A percentile compares a stretch with the other conserved stretches of the same genome.
Conservation (phyloP, 345 rosid genomes). For the Dipteronia dyeriana region DNA sequence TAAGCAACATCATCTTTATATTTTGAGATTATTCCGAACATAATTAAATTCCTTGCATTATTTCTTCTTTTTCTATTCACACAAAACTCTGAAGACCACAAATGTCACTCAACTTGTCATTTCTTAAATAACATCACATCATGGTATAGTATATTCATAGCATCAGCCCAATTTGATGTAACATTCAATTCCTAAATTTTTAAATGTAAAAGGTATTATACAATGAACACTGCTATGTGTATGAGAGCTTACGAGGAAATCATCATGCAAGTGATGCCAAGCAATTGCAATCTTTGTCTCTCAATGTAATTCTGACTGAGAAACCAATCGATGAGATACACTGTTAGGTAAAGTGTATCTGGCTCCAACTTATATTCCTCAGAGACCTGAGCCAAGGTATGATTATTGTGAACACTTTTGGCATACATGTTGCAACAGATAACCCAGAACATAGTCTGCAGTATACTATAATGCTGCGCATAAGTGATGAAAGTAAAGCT, state of each 20-base stretch:
- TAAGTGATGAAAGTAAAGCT: neutral
- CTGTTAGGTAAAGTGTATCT: constrained; percentile 87
- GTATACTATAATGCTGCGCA: neutral
- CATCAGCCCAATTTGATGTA: neutral
- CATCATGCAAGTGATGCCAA: constrained; percentile 96
- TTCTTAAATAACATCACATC: too few species aligned
- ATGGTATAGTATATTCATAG: neutral
- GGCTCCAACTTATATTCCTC: constrained; percentile 87
- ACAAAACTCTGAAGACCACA: too few species aligned
- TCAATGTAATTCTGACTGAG: constrained; percentile 69
- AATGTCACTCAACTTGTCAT: too few species aligned
- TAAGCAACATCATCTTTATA: neutral
- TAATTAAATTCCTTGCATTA: neutral
- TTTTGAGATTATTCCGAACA: neutral
- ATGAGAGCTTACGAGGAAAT: constrained; percentile 78
- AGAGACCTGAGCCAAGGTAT: constrained; percentile 64
- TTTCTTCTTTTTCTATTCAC: neutral
- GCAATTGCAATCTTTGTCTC: constrained; percentile 79
- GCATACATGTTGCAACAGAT: neutral
- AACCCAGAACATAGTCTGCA: neutral
- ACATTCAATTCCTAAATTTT: neutral
- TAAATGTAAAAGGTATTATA: constrained; percentile 10
- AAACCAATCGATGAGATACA: constrained; percentile 77
- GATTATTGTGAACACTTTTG: neutral
- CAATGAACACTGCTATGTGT: constrained; percentile 16